Evolutionary conservation across 306 rosid genomes (phyloP).

Genomic region (Acacia melanoxylon): DNA sequence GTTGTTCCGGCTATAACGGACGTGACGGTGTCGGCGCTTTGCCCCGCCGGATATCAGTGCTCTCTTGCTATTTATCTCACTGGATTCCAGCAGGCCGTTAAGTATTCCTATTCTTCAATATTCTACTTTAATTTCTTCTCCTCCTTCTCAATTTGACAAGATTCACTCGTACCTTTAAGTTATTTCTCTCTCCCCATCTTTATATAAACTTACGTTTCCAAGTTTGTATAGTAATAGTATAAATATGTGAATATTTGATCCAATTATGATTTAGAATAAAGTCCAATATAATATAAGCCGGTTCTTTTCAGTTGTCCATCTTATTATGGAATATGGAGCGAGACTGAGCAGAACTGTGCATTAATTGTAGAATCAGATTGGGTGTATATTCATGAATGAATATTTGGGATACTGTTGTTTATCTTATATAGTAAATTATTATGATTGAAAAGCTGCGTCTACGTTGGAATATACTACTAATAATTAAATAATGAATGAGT

Average conservation of each 20-base stretch:
- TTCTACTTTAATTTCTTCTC: background rate
- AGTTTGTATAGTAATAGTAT: background rate
- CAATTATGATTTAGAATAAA: too few species aligned
- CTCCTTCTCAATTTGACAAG: background rate
- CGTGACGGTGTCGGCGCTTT: constrained; percentile 68
- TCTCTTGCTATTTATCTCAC: constrained; percentile 91
- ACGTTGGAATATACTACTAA: too few species aligned
- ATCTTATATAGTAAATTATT: too few species aligned
- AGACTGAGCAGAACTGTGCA: too few species aligned
- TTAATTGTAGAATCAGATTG: too few species aligned
- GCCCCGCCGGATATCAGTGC: constrained; percentile 71
- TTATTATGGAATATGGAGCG: too few species aligned
- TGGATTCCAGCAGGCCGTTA: constrained; percentile 79
- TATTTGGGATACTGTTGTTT: too few species aligned
- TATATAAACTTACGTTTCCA: background rate
- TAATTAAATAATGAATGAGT: background rate
- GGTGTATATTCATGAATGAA: too few species aligned
- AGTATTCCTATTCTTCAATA: background rate
- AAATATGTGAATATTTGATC: too few species aligned
- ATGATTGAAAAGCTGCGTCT: too few species aligned
- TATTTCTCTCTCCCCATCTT: background rate
- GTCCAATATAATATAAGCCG: too few species aligned
- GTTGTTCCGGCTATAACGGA: constrained; percentile 64
- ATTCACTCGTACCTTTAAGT: background rate
- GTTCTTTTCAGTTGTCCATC: too few species aligned